Evolutionary conservation across 2,329 filamentous ascomycete species (phyloP).

Genomic region (Phyllosticta citriasiana): DNA sequence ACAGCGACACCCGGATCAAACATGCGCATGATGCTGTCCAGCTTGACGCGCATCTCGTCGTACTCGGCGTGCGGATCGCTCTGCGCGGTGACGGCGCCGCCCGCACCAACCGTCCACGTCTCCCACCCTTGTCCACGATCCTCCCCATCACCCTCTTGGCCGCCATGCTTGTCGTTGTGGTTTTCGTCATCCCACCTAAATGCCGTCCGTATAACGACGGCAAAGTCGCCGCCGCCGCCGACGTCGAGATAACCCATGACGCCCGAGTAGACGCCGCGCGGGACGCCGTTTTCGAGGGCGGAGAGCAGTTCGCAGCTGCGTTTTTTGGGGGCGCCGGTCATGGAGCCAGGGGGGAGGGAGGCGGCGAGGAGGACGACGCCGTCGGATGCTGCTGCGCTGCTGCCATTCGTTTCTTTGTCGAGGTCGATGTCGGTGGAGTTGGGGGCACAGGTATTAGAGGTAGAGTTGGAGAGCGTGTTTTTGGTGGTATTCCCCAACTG

Average conservation of each 20-base stretch:
- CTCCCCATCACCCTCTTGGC: conserved; percentile 15
- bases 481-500: neutral
- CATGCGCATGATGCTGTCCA: conserved; percentile 23
- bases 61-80: conserved; percentile 73
- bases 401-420: neutral
- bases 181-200: conserved; percentile 59
- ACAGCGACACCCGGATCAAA: conserved; percentile 14
- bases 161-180: conserved; percentile 14
- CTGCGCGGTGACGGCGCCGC: conserved; percentile 78
- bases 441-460: neutral
- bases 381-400: conserved; percentile 23
- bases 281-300: conserved; percentile 50
- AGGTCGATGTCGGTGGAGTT: no score
- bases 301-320: conserved; percentile 76
- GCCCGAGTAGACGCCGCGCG: conserved; percentile 71
- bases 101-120: conserved; percentile 76
- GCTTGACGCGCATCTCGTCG: conserved; percentile 66
- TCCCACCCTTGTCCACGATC: conserved; percentile 30
- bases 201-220: conserved; percentile 77
- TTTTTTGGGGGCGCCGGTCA: conserved; percentile 95
- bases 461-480: neutral
- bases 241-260: conserved; percentile 86
- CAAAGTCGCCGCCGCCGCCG: conserved; percentile 78
- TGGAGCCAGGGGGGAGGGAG: conserved; percentile 79
- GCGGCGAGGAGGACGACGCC: conserved; percentile 68